phyloP scores from a whole-genome alignment of 257 asterid species.

The Asclepias syriaca region DNA sequence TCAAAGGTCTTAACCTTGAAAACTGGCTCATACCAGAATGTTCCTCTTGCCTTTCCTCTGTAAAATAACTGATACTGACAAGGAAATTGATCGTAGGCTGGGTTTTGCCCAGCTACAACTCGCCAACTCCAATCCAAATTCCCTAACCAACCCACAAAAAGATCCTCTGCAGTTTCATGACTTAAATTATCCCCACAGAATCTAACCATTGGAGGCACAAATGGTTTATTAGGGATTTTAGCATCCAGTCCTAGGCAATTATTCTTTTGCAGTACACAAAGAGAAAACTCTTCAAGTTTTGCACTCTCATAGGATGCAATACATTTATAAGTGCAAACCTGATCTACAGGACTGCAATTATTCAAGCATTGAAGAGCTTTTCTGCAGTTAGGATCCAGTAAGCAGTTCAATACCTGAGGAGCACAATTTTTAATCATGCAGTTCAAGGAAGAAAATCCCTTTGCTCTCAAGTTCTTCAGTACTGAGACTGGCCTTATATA shows the following conservation, averaged over 20 bases:
- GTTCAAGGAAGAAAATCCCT: constrained; percentile 71
- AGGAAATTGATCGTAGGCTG: constrained; percentile 94
- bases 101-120: constrained; percentile 92
- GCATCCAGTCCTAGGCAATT: constrained; percentile 83
- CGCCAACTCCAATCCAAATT: constrained; percentile 89
- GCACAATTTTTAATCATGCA: constrained; percentile 82
- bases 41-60: constrained; percentile 81
- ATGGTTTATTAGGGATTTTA: constrained; percentile 69
- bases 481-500: constrained; percentile 67
- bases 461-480: constrained; percentile 74
- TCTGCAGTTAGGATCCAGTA: constrained; percentile 72
- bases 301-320: constrained; percentile 85
- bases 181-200: constrained; percentile 56
- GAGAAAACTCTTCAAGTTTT: constrained; percentile 69
- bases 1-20: constrained; percentile 70
- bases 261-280: constrained; percentile 76
- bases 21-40: constrained; percentile 94
- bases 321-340: constrained; percentile 81
- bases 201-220: constrained; percentile 47
- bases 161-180: constrained; percentile 83
- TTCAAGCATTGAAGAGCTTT: constrained; percentile 91
- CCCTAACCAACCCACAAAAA: constrained; percentile 87
- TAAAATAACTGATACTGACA: constrained; percentile 92
- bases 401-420: constrained; percentile 76
- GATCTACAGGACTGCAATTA: constrained; percentile 87